phyloP scores from a whole-genome alignment of 2,329 filamentous ascomycete genomes.

The Xylaria sp. region DNA sequence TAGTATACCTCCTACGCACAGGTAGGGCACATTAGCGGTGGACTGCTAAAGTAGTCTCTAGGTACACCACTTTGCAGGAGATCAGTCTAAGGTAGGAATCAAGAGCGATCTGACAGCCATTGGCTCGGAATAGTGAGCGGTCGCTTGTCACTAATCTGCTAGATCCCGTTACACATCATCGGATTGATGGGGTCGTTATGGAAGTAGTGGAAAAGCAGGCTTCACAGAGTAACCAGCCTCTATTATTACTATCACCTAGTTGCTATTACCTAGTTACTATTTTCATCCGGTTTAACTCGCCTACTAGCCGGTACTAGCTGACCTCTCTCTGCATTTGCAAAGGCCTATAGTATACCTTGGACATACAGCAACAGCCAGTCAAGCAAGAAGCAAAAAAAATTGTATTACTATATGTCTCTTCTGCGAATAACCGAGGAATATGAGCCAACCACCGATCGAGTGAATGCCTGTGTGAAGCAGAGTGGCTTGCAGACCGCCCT shows the following conservation, averaged over 20 bases:
- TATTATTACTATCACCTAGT: slow-evolving; percentile 4
- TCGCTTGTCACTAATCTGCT: slow-evolving; percentile 33
- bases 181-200: slow-evolving; percentile 19
- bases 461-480: slow-evolving; percentile 11
- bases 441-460: slow-evolving; percentile 14
- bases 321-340: background rate
- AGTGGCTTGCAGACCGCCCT: slow-evolving; percentile 38
- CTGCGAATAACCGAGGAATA: slow-evolving; percentile 12
- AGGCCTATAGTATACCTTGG: background rate
- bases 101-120: slow-evolving; percentile 31
- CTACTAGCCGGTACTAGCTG: background rate
- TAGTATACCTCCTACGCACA: no score
- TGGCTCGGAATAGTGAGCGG: slow-evolving; percentile 30
- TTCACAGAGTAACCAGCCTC: slow-evolving; percentile 23
- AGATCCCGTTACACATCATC: slow-evolving; percentile 34
- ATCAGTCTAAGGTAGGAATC: slow-evolving; percentile 39
- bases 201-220: slow-evolving; percentile 15
- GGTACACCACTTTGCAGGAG: slow-evolving; percentile 25
- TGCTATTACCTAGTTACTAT: background rate
- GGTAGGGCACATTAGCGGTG: slow-evolving; percentile 28
- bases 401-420: slow-evolving; percentile 14
- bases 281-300: background rate
- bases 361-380: background rate
- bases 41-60: slow-evolving; percentile 19
- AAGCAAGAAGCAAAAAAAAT: background rate